These are phyloP conservation scores for Sonneratia caseolaris DNA, from an alignment of 345 rosid genomes.

Conservation along the genomic window DNA sequence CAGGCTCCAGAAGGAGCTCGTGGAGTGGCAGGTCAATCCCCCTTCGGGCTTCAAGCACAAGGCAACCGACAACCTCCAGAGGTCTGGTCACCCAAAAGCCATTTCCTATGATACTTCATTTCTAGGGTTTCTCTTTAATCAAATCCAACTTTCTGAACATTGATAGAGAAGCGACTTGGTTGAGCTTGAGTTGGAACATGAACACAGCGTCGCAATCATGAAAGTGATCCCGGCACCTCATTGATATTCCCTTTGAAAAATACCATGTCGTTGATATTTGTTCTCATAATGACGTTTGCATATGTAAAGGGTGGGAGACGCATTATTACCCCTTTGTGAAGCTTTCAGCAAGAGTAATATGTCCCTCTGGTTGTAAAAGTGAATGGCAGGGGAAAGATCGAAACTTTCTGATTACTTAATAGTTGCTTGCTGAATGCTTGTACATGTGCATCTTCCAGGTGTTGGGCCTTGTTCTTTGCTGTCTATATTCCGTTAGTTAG, in stretches of 20 bases:
- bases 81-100: conserved; percentile 26
- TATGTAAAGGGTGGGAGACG: not conserved
- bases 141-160: not conserved
- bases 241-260: not conserved
- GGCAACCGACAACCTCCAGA: conserved; percentile 88
- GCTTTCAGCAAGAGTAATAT: not conserved
- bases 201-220: not conserved
- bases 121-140: conserved; percentile 5
- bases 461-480: not conserved
- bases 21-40: conserved; percentile 93
- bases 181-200: not conserved
- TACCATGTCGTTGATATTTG: not conserved
- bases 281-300: not conserved
- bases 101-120: not conserved
- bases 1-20: conserved; percentile 91
- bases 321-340: not conserved
- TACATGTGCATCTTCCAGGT: not conserved
- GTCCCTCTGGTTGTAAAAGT: not conserved
- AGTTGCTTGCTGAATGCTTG: not conserved
- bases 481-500: not conserved
- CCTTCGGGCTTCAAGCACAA: conserved; percentile 81
- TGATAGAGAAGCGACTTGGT: not conserved
- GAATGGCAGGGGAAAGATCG: not conserved
- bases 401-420: not conserved
- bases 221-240: not conserved